Evolutionary conservation across 2,329 filamentous ascomycete species (phyloP).

Genomic region (Ophiostoma australiae): DNA sequence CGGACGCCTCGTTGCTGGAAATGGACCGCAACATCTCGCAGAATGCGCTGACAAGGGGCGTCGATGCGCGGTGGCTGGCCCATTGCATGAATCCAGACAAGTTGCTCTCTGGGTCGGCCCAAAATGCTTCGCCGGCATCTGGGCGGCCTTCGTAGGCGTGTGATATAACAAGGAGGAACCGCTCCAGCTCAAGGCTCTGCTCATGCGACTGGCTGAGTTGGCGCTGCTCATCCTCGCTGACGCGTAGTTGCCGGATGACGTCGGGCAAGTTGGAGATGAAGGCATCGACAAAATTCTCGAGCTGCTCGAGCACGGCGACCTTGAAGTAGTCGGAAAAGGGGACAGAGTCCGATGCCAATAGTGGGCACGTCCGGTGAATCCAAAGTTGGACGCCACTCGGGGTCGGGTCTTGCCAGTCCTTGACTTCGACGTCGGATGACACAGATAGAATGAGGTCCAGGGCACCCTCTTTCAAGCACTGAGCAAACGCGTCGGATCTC

Average conservation of each 20-base stretch:
- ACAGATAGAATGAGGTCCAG: constrained; percentile 88
- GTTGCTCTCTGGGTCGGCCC: constrained; percentile 88
- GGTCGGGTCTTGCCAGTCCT: constrained; percentile 83
- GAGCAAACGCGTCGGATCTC: constrained; percentile 67
- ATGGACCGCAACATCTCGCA: constrained; percentile 93
- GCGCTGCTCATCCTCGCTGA: constrained; percentile 84
- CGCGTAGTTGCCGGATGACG: constrained; percentile 75
- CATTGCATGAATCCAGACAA: constrained; percentile 92
- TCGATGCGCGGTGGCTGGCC: constrained; percentile 92
- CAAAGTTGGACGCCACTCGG: constrained; percentile 76
- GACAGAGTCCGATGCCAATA: constrained; percentile 61
- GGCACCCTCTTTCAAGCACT: constrained; percentile 78
- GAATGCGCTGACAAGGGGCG: constrained; percentile 91
- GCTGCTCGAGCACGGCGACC: constrained; percentile 65
- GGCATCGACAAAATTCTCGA: constrained; percentile 83
- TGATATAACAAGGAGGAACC: constrained; percentile 86
- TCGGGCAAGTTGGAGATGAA: constrained; percentile 96
- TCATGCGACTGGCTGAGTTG: constrained; percentile 61
- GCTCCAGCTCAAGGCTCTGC: constrained; percentile 71
- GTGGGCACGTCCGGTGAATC: constrained; percentile 72
- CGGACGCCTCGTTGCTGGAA: constrained; percentile 75
- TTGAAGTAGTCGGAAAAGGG: constrained; percentile 70
- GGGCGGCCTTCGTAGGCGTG: constrained; percentile 83
- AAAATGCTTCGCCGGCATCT: constrained; percentile 82
- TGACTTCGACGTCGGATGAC: constrained; percentile 71